phyloP scores from a whole-genome alignment of 192 early-diverging fungal species.

The Podila horticola region DNA sequence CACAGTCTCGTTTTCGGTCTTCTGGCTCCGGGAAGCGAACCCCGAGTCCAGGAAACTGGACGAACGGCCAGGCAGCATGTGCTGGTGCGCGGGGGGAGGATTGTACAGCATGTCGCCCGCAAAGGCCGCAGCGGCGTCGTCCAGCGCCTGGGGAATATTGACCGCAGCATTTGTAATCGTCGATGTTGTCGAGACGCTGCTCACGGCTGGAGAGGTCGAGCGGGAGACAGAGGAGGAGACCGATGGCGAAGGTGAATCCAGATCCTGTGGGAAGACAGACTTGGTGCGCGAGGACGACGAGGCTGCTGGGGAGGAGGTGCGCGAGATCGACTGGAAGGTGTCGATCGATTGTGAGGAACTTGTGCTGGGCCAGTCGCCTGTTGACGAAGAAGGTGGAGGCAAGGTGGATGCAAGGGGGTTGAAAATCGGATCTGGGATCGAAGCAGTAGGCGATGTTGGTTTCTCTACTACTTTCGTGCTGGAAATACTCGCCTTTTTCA shows the following conservation, averaged over 20 bases:
- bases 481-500: background rate
- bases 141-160: slow-evolving; percentile 1
- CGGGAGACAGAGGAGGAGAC: background rate
- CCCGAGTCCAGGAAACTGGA: slow-evolving; percentile 35
- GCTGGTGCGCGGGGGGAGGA: background rate
- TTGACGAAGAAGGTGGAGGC: background rate
- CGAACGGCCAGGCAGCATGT: background rate
- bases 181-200: background rate
- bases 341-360: slow-evolving; percentile 38
- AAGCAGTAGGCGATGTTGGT: background rate
- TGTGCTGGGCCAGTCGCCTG: background rate
- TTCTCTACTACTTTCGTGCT: background rate
- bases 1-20: background rate
- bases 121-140: slow-evolving; percentile 44
- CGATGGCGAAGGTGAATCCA: background rate
- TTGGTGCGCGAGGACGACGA: background rate
- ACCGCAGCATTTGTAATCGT: slow-evolving; percentile 9
- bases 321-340: slow-evolving; percentile 42
- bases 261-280: background rate
- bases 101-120: slow-evolving; percentile 25
- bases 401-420: slow-evolving; percentile 5
- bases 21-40: background rate
- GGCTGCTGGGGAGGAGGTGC: slow-evolving; percentile 30
- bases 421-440: slow-evolving; percentile 17
- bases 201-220: background rate